Conservation (phyloP, 768 basidiomycete genomes). For the Bullera alba region DNA sequence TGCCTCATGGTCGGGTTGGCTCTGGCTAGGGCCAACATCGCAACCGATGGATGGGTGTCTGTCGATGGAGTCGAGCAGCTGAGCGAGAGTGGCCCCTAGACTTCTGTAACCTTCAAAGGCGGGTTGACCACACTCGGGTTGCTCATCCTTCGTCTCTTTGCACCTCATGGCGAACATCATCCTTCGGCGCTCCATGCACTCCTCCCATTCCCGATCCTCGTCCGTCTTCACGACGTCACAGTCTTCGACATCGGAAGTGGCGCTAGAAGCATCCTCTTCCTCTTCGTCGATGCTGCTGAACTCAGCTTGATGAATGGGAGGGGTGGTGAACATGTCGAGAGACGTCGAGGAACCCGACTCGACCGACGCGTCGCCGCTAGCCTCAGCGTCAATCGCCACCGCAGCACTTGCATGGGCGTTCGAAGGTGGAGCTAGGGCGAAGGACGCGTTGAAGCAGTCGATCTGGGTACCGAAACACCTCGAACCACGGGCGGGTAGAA, state of each 20-base stretch:
- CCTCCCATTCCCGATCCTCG: conserved; percentile 39
- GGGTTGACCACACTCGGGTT: conserved; percentile 10
- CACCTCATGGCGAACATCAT: conserved; percentile 40
- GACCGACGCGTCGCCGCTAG: too few species aligned
- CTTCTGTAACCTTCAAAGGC: conserved; percentile 37
- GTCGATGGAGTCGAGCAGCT: conserved; percentile 5
- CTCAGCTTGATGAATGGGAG: conserved; percentile 3
- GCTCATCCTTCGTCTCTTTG: not conserved
- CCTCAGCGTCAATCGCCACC: too few species aligned
- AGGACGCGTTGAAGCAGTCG: conserved; percentile 8
- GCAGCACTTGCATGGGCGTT: too few species aligned
- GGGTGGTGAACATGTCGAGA: conserved; percentile 6
- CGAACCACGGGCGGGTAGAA: conserved; percentile 67
- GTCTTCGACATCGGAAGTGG: conserved; percentile 4
- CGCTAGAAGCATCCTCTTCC: not conserved
- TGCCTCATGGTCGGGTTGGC: too few species aligned
- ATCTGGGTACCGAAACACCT: conserved; percentile 12
- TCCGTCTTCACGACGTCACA: conserved; percentile 7
- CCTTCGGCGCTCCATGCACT: conserved; percentile 38
- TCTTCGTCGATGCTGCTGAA: too few species aligned
- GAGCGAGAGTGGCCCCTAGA: conserved; percentile 29
- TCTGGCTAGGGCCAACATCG: too few species aligned
- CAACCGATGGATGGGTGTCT: not conserved
- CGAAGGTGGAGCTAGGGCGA: too few species aligned
- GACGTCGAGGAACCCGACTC: not conserved